Base-by-base conservation (phyloP, 139 green algal species). In the Deuterostichococcus epilithicus region DNA sequence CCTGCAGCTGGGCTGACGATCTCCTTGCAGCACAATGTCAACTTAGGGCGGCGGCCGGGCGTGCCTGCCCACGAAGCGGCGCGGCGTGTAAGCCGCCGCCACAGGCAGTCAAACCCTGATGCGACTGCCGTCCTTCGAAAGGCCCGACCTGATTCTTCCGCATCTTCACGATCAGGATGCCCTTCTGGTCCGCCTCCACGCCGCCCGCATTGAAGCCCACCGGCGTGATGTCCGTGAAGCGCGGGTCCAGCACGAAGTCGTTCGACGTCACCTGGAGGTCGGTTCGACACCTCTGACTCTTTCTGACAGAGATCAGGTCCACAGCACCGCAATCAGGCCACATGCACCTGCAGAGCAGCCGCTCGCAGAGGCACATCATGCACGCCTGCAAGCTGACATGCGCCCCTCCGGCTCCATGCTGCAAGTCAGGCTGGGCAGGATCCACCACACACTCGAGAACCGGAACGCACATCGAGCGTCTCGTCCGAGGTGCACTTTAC, bases 161-260 rank as follows among this genome's bases (percentile, higher is more conserved):
- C 84, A 98, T 83, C 82, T 98, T 98, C 5, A 95, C 90, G 26
- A 98, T 90, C 33, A 97, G 81, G 44, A 98, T 90, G 68, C 71
- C 72, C 1, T 45, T 72, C 18, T 32, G 28, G 5, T 52, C 76
- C 25, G 44, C 23, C 47, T 83, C 59, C 13, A 65, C 15, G 30
- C 67, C 38, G 37, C 63, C 60, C 2, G 33, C 33, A 25, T 70
- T 59, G 74, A 85, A 88, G 36, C 83, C 81, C 32, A 90, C 81
- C 13, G 85, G 86, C 35, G n/a, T 38, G 35, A 89, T 74, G 22
- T 77, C 70, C 70, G 78, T 15, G 63, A 66, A 47, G 20, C 32
- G 63, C 35, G 72, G 73, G 67, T 89, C 79, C 2, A 87, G 78
- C 37, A 80, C 58, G 32, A 87, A 39, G 72, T 87, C 80, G 32